Evolutionary conservation across 805 yeast genomes (phyloP), one percentile per base, ranked within the genome.

Genomic region (Candida insectorum): DNA sequence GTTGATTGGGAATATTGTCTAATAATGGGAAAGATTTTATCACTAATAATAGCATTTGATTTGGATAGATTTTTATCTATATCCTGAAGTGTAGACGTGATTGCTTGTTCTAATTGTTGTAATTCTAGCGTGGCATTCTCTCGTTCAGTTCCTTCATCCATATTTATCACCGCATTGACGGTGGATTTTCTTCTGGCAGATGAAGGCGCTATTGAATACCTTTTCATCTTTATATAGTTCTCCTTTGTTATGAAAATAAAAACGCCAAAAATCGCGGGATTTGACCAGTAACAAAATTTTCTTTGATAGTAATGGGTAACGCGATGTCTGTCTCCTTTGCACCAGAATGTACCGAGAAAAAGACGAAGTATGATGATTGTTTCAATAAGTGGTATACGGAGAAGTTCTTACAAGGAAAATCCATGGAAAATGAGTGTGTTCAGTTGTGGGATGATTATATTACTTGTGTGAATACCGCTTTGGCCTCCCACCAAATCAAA

Each of bases 331-430:
- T 56, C 8, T 87, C 96, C 40, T 85, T 93, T 69, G 97, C 98
- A 23, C 96, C 97, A 16, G 97, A 93, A 63, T 93, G 98, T 61
- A 86, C 95, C 15, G 84, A 78, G 22, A 75, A 82, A 37, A 93
- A 93, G 60, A 77, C 78, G 48, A 76, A 79, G 50, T 93, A 93
- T 53, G 97, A 93, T 54, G 83, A 80, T 51, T 93, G 98, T 58
- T 93, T 93, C 65, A 89, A 88, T 60, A 74, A 75, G 45, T 59
- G 98, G 98, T 93, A 93, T 56, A 80, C 93, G 4, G 97, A 93
- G 48, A 84, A 83, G 58, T 84, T 84, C 45, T 62, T 84, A 36
- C 58, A 67, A 42, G 72, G 71, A 2, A 57, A 63, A 47, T 58
- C 75, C 46, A 60, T 77, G 36, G 73, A 82, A 48, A 91, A 91